These are phyloP conservation scores for Pseudoperonospora humuli DNA, from an alignment of 352 stramenopile species.

Conservation along the genomic window DNA sequence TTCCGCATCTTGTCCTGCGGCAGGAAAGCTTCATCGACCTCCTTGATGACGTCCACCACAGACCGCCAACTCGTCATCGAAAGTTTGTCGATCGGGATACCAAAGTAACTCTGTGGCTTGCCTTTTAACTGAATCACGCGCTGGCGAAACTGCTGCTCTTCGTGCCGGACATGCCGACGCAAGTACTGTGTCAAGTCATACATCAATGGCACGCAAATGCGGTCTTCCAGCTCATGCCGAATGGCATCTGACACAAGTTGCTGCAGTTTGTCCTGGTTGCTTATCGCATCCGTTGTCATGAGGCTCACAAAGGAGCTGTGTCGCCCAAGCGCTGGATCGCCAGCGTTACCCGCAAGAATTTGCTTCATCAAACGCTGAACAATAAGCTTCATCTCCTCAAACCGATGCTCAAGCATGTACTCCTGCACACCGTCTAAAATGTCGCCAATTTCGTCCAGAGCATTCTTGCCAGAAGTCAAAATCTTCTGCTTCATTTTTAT, in stretches of 20 bases:
- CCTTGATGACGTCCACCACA: slow-evolving; percentile 68
- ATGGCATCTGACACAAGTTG: slow-evolving; percentile 76
- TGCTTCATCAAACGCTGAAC: slow-evolving; percentile 57
- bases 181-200: slow-evolving; percentile 39
- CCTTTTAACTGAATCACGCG: slow-evolving; percentile 54
- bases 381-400: slow-evolving; percentile 64
- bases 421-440: slow-evolving; percentile 78
- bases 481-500: slow-evolving; percentile 42
- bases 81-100: slow-evolving; percentile 68
- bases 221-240: slow-evolving; percentile 75
- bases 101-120: slow-evolving; percentile 79
- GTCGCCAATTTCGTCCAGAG: slow-evolving; percentile 66
- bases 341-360: slow-evolving; percentile 12
- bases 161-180: slow-evolving; percentile 39
- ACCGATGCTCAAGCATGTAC: slow-evolving; percentile 83
- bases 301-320: slow-evolving; percentile 67
- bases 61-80: slow-evolving; percentile 68
- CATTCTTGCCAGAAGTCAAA: slow-evolving; percentile 38
- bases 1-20: slow-evolving; percentile 82
- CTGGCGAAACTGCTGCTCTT: slow-evolving; percentile 69
- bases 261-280: slow-evolving; percentile 67
- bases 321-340: slow-evolving; percentile 18
- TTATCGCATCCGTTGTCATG: slow-evolving; percentile 46
- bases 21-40: slow-evolving; percentile 76
- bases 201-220: slow-evolving; percentile 76